These are phyloP conservation scores for Pterulicium gracile DNA, from an alignment of 1,284 basidiomycete species.

Conservation along the genomic window DNA sequence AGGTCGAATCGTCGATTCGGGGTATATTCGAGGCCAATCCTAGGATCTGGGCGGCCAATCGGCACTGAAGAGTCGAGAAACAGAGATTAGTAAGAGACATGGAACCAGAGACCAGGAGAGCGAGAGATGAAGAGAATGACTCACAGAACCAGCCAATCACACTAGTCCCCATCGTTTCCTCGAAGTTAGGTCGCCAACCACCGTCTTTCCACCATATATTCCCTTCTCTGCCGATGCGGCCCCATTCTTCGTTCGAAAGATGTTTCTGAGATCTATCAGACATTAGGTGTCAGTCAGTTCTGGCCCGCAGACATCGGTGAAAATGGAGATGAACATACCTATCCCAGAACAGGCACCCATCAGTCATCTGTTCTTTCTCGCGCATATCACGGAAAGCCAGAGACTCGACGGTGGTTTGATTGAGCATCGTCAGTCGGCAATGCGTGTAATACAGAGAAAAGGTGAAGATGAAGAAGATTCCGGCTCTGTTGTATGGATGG, in stretches of 20 bases:
- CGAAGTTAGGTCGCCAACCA: conserved; percentile 34
- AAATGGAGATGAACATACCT: conserved; percentile 12
- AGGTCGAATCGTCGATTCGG: not conserved
- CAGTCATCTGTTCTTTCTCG: conserved; percentile 33
- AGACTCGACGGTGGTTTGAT: conserved; percentile 56
- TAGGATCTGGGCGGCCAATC: not conserved
- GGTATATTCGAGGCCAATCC: not conserved
- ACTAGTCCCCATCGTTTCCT: conserved; percentile 41
- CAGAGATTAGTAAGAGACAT: no score
- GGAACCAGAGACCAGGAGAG: not conserved
- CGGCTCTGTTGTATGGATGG: conserved; percentile 19
- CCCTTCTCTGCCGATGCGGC: conserved; percentile 40
- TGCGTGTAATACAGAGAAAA: conserved; percentile 35
- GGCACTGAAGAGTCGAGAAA: no score
- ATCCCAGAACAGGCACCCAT: conserved; percentile 28
- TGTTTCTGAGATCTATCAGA: conserved; percentile 24
- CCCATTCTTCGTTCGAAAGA: conserved; percentile 53
- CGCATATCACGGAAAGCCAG: conserved; percentile 33
- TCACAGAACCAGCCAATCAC: conserved; percentile 42
- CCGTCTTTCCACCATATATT: conserved; percentile 62
- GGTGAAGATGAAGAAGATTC: conserved; percentile 49
- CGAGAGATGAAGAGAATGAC: conserved; percentile 14
- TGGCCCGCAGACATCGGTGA: no score
- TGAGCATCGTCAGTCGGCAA: conserved; percentile 32
- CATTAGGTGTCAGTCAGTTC: not conserved